Conservation (phyloP, 768 basidiomycete genomes). For the Boletus huronensis region DNA sequence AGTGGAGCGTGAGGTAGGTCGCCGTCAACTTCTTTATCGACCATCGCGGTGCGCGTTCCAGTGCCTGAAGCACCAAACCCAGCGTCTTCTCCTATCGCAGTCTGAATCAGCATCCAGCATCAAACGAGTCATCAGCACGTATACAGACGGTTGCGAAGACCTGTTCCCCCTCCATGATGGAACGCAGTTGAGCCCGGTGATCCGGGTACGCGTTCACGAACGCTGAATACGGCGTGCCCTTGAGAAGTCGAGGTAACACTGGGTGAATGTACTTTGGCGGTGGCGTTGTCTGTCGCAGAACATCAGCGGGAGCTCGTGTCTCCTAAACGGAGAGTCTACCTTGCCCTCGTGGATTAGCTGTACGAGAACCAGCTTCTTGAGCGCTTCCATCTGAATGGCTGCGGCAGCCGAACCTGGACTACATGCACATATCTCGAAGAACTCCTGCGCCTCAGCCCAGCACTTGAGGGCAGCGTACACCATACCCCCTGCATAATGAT, state of each 20-base stretch:
- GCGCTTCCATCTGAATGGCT: slow-evolving; percentile 78
- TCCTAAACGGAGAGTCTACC: slow-evolving; percentile 35
- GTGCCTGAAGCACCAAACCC: slow-evolving; percentile 64
- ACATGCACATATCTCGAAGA: slow-evolving; percentile 75
- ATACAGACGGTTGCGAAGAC: slow-evolving; percentile 50
- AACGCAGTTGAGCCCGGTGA: slow-evolving; percentile 41
- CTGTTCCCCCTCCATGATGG: slow-evolving; percentile 53
- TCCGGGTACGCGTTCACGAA: slow-evolving; percentile 68
- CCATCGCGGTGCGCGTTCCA: slow-evolving; percentile 74
- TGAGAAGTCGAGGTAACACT: slow-evolving; percentile 56
- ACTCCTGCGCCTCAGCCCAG: slow-evolving; percentile 70
- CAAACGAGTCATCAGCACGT: neutral
- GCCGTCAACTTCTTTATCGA: slow-evolving; percentile 73
- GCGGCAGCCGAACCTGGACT: slow-evolving; percentile 55
- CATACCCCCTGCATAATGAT: slow-evolving; percentile 82
- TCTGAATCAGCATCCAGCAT: slow-evolving; percentile 4
- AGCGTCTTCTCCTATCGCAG: slow-evolving; percentile 60
- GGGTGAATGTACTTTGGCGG: slow-evolving; percentile 76
- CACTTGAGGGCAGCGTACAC: slow-evolving; percentile 56
- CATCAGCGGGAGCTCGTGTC: neutral
- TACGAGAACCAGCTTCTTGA: slow-evolving; percentile 78
- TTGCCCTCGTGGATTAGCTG: slow-evolving; percentile 77
- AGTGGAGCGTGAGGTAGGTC: slow-evolving; percentile 76
- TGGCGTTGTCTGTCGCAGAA: slow-evolving; percentile 28
- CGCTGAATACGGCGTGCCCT: slow-evolving; percentile 59